phyloP scores from a whole-genome alignment of 768 basidiomycete genomes.

The Pholiota microspora region DNA sequence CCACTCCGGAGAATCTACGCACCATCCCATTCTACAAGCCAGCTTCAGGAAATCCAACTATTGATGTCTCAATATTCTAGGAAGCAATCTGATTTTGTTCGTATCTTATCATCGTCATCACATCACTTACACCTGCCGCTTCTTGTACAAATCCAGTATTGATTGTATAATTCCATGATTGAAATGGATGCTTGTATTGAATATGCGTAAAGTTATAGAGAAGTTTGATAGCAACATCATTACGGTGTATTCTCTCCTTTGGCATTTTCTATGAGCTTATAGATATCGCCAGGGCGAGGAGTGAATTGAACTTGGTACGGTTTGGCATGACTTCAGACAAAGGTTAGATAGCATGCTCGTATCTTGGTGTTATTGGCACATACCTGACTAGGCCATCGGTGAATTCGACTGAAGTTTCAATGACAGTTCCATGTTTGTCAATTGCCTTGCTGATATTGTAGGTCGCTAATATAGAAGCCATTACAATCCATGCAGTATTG shows the following conservation, averaged over 20 bases:
- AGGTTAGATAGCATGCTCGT: not conserved
- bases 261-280: not conserved
- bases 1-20: slow-evolving; percentile 64
- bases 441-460: slow-evolving; percentile 30
- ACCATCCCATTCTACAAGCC: slow-evolving; percentile 72
- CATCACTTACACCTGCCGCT: too few relatives aligned
- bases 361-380: not conserved
- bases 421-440: slow-evolving; percentile 26
- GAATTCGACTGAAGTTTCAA: slow-evolving; percentile 21
- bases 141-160: too few relatives aligned
- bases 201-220: too few relatives aligned
- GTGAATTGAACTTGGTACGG: slow-evolving; percentile 3
- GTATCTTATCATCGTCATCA: too few relatives aligned
- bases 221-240: too few relatives aligned
- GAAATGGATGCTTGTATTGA: too few relatives aligned
- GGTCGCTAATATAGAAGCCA: slow-evolving; percentile 25
- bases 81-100: not conserved
- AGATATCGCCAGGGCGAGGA: not conserved
- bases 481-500: slow-evolving; percentile 29
- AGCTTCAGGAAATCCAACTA: slow-evolving; percentile 37
- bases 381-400: slow-evolving; percentile 23
- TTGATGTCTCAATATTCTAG: slow-evolving; percentile 37
- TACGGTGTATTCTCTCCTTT: not conserved
- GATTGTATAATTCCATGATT: too few relatives aligned
- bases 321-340: not conserved